Evolutionary conservation across 257 asterid genomes (phyloP).

Genomic region (Knoxia roxburghii): DNA sequence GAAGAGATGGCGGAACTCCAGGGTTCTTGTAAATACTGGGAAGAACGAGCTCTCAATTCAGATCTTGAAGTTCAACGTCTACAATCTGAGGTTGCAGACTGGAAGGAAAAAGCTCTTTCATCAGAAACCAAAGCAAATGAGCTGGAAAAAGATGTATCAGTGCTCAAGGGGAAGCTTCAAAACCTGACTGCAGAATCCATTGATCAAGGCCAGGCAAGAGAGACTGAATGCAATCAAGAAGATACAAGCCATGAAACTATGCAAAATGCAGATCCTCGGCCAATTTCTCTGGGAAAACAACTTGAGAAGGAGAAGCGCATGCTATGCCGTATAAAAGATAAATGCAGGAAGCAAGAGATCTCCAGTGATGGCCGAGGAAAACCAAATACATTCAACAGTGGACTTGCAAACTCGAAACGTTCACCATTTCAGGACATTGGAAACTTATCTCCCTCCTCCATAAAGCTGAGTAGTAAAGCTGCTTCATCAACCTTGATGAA

Average conservation of each 20-base stretch:
- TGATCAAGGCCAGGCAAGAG: constrained; percentile 11
- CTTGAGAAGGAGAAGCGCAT: constrained; percentile 66
- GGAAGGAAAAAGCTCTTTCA: constrained; percentile 53
- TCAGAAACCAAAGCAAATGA: constrained; percentile 46
- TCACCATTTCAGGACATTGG: constrained; percentile 49
- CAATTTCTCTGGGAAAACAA: constrained; percentile 59
- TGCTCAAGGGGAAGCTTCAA: constrained; percentile 32
- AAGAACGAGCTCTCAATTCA: constrained; percentile 47
- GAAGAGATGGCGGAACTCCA: constrained; percentile 75
- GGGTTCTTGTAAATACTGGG: constrained; percentile 70
- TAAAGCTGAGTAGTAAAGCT: constrained; percentile 21
- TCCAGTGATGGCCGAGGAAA: constrained; percentile 23
- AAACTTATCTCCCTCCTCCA: constrained; percentile 33
- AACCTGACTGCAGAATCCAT: constrained; percentile 15
- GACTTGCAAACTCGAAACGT: constrained; percentile 16
- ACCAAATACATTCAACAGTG: constrained; percentile 15
- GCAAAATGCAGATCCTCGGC: constrained; percentile 23
- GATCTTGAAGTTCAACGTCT: constrained; percentile 47
- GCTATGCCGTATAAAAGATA: constrained; percentile 34
- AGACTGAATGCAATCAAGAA: constrained; percentile 4
- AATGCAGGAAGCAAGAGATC: constrained; percentile 17
- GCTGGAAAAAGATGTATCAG: constrained; percentile 33
- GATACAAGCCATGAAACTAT: constrained; percentile 15
- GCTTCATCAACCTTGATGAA: constrained; percentile 2
- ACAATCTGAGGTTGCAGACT: constrained; percentile 59